Percentiles rank a stretch among this genome's conserved stretches.
These are phyloP conservation scores for Gossypium herbaceum DNA, from an alignment of 345 rosid genomes.

Conservation along the genomic window DNA sequence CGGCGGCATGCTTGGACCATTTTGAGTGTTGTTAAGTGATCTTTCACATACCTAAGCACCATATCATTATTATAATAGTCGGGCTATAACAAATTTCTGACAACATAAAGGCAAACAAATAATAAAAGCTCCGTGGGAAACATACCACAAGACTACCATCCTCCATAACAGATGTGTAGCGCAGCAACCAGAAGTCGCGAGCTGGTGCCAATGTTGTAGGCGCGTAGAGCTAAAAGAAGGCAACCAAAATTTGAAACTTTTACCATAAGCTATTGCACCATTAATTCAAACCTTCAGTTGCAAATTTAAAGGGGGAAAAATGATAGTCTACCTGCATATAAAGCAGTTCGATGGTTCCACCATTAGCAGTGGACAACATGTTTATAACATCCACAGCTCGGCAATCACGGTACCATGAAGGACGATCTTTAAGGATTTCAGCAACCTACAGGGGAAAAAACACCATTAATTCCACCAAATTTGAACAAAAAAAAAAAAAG, in stretches of 20 bases:
- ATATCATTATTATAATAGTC: background rate
- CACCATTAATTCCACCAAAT: background rate
- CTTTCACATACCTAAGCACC: constrained; percentile 71
- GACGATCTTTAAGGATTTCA: constrained; percentile 95
- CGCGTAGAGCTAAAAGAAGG: constrained; percentile 63
- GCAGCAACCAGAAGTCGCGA: constrained; percentile 97
- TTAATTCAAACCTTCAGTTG: background rate
- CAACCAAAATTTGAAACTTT: background rate
- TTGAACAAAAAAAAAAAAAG: background rate
- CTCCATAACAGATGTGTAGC: constrained; percentile 88
- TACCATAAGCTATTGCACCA: background rate
- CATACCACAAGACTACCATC: constrained; percentile 98
- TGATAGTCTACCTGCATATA: constrained; percentile 73
- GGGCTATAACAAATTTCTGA: background rate
- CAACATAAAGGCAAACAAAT: background rate
- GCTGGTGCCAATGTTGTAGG: constrained; percentile 97
- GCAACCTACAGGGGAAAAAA: constrained; percentile 52
- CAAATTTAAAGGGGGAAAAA: background rate
- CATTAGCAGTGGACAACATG: constrained; percentile 81
- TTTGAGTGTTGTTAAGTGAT: constrained; percentile 84
- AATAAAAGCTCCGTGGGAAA: background rate
- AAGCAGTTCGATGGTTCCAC: constrained; percentile 92
- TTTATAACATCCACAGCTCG: constrained; percentile 86
- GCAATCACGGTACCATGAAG: constrained; percentile 88
- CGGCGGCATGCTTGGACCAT: constrained; percentile 93